A percentile compares a stretch with the other conserved stretches of the same genome.
These are phyloP conservation scores for Dothiorella sarmentorum DNA, from an alignment of 2,329 filamentous ascomycete species.

Conservation along the genomic window DNA sequence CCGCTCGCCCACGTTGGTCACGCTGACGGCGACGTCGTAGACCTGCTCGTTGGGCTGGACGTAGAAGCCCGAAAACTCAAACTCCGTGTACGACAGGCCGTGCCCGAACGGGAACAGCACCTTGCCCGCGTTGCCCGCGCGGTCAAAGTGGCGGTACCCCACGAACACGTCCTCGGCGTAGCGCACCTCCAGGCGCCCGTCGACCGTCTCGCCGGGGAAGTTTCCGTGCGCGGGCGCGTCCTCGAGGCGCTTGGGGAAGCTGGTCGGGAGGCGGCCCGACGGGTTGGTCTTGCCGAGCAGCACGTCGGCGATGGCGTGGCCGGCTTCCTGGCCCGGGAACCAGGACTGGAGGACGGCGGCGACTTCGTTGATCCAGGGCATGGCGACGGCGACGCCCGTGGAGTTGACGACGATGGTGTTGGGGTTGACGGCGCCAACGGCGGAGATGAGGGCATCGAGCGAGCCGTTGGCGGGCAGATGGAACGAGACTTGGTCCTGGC, in stretches of 20 bases:
- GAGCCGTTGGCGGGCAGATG: slow-evolving; percentile 54
- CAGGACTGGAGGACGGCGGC: slow-evolving; percentile 70
- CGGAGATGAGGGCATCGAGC: slow-evolving; percentile 62
- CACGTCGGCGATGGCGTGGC: slow-evolving; percentile 75
- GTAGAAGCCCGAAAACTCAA: slow-evolving; percentile 57
- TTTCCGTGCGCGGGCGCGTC: slow-evolving; percentile 70
- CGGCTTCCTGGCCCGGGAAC: slow-evolving; percentile 83
- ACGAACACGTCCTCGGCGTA: slow-evolving; percentile 73
- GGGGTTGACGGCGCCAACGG: slow-evolving; percentile 62
- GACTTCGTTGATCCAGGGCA: slow-evolving; percentile 68
- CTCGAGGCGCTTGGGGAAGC: slow-evolving; percentile 59
- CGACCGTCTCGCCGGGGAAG: slow-evolving; percentile 62
- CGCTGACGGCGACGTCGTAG: slow-evolving; percentile 24
- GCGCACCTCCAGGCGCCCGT: slow-evolving; percentile 53
- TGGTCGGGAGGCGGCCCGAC: slow-evolving; percentile 69
- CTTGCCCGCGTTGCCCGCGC: slow-evolving; percentile 36
- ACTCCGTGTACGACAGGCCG: slow-evolving; percentile 75
- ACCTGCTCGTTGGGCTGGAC: slow-evolving; percentile 38
- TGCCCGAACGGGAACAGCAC: slow-evolving; percentile 74
- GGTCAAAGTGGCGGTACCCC: slow-evolving; percentile 73
- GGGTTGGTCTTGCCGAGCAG: slow-evolving; percentile 72
- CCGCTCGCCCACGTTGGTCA: slow-evolving; percentile 56
- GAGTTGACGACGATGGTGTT: slow-evolving; percentile 70
- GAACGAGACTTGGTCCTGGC: slow-evolving; percentile 61
- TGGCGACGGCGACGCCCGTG: slow-evolving; percentile 67